Evolutionary conservation across 768 basidiomycete species (phyloP).

Genomic region (Melanogaster broomeanus): DNA sequence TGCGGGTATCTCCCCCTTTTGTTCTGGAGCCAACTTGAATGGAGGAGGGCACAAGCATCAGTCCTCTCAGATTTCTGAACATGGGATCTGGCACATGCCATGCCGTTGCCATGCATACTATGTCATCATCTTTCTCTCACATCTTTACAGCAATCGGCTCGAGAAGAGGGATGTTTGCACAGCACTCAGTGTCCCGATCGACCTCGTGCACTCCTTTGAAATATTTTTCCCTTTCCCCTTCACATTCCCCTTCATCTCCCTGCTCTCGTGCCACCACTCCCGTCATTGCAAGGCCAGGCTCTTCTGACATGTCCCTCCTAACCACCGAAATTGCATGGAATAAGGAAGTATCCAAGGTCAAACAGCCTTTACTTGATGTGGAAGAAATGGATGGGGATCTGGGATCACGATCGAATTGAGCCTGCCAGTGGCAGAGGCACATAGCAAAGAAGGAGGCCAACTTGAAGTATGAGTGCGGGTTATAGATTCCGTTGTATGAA

Average conservation of each 20-base stretch:
- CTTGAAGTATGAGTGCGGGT: constrained; percentile 6
- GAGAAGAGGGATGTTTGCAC: constrained; percentile 15
- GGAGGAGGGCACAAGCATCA: constrained; percentile 48
- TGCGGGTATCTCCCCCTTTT: constrained; percentile 55
- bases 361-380: neutral
- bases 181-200: constrained; percentile 11
- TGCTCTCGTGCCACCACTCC: constrained; percentile 11
- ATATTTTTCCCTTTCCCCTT: constrained; percentile 4
- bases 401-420: constrained; percentile 69
- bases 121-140: constrained; percentile 25
- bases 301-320: constrained; percentile 14
- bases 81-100: constrained; percentile 5
- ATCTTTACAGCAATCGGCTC: constrained; percentile 36
- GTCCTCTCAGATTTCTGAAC: constrained; percentile 21
- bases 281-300: constrained; percentile 4
- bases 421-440: constrained; percentile 58
- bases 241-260: constrained; percentile 21
- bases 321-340: constrained; percentile 13
- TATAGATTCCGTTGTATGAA: too few species aligned
- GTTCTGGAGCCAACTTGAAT: constrained; percentile 55
- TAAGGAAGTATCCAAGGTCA: neutral
- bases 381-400: constrained; percentile 65
- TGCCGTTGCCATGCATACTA: constrained; percentile 9
- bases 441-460: constrained; percentile 12
- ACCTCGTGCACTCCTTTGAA: constrained; percentile 32